Base-by-base conservation (phyloP, 1,139 yeast species). In the Taphrina wiesneri region DNA sequence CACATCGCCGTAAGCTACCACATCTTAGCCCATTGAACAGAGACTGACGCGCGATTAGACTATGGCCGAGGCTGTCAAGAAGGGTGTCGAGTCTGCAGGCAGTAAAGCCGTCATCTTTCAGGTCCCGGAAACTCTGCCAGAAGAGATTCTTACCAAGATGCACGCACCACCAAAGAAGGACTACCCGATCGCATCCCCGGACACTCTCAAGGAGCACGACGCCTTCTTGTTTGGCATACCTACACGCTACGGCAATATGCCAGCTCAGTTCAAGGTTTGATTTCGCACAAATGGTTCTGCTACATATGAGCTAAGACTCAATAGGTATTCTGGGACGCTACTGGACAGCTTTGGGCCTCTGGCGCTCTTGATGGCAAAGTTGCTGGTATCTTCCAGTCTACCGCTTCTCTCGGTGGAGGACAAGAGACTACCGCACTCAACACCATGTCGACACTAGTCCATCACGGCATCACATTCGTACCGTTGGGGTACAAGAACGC, bases 141-240 rank as follows among this genome's bases (percentile, higher is more conserved):
- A 76, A 53, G 85, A 82, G 21, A 79, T 84, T 23, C 79, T 85
- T 72, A 71, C 73, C 46, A 71, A 73, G 72, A 74, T 84, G 80
- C 79, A 82, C 70, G 83, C 87, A 47, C 82, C 85, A 69, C 75
- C 80, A 52, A 81, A 80, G 73, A 79, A 82, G 68, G 80, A 79
- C 69, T 78, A 80, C 74, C 88, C 88, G 69, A 76, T 82, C 70
- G 85, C 86, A 47, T 77, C 82, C 25, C 74, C 74, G 51, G 84
- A 81, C 28, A 79, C 81, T 30, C 79, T 85, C 73, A 73, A 74
- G 19, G 75, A 78, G 66, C 84, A 83, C 75, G 88, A 85, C 72
- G 87, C 86, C 32, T 83, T 83, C 77, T 71, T 85, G 69, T 83
- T 85, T 68, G 89, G 89, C 71, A 76, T 85, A 66, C 88, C 89